phyloP scores from a whole-genome alignment of 768 basidiomycete species.

The Trametes punicea region DNA sequence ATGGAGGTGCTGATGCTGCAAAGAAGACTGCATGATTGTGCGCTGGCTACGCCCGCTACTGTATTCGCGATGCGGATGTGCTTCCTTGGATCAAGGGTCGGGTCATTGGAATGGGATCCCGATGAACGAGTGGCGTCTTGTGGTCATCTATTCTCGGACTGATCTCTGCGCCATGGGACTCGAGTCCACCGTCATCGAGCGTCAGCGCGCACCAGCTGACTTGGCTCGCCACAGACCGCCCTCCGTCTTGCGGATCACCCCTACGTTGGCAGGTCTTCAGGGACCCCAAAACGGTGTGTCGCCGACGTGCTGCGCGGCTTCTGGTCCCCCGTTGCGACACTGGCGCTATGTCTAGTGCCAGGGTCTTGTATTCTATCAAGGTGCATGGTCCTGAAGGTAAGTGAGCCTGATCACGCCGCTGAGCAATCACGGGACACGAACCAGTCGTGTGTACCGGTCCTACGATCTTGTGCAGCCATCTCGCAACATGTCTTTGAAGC shows the following conservation, averaged over 20 bases:
- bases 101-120: not conserved
- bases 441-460: not conserved
- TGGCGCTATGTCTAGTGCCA: no score
- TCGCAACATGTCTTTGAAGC: not conserved
- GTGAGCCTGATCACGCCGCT: not conserved
- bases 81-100: not conserved
- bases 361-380: no score
- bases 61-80: not conserved
- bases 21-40: not conserved
- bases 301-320: no score
- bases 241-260: not conserved
- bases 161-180: not conserved
- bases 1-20: not conserved
- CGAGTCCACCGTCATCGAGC: not conserved
- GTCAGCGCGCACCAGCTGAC: constrained; percentile 8
- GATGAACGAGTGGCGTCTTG: not conserved
- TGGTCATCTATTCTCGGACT: constrained; percentile 2
- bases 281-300: no score
- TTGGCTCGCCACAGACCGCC: not conserved
- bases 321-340: no score
- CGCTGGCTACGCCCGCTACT: not conserved
- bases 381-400: no score
- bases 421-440: not conserved
- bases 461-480: no score
- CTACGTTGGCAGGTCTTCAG: not conserved